Base-by-base conservation (phyloP, 2,329 filamentous ascomycete genomes). In the Aspergillus bombycis region DNA sequence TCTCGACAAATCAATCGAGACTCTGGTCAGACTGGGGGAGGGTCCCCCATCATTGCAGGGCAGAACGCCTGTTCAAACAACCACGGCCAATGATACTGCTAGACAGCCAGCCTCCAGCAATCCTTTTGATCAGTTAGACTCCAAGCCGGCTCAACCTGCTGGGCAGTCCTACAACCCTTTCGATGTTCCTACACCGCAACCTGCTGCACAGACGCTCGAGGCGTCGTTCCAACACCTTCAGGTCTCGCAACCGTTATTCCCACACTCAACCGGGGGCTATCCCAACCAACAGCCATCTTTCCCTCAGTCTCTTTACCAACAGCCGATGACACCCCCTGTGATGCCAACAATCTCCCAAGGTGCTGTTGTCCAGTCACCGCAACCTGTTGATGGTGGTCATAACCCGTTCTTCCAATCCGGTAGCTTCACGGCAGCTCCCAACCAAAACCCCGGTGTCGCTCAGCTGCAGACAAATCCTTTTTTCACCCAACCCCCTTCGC, bases 1-100 rank as follows among this genome's bases (percentile, higher is more conserved):
- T 73, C 75, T 99, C 62, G 93, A 97, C 70, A 90, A 88, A 76
- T 89, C 94, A 0, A 88, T 98, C 52, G 94, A 98, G 77, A 88
- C 92, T 21, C 79, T 99, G 72, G 88, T 95, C 62, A 87, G 93
- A 68, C 80, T 97, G 45, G 94, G 94, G 30, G 93, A 96, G 32
- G 68, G 74, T 43, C 16, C 9, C 16, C 81, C 84, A n/a, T 74
- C 79, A 14, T 83, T 84, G 38, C 81, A 83, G 58, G 84, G 86
- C 12, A 76, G 86, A 71, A 87, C 88, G 3, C 84, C 88, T n/a
- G 75, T 84, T 61, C 67, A 67, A 28, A 66, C 62, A 21, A 67
- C 63, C 19, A 68, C 57, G 30, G 67, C 68, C 2, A n/a, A 32
- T 14, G 32, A 26, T 36, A 16, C 52, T 16, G 26, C 52, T 36